Conservation (phyloP, 1,139 yeast genomes). For the Debaryomyces subglobosus region DNA sequence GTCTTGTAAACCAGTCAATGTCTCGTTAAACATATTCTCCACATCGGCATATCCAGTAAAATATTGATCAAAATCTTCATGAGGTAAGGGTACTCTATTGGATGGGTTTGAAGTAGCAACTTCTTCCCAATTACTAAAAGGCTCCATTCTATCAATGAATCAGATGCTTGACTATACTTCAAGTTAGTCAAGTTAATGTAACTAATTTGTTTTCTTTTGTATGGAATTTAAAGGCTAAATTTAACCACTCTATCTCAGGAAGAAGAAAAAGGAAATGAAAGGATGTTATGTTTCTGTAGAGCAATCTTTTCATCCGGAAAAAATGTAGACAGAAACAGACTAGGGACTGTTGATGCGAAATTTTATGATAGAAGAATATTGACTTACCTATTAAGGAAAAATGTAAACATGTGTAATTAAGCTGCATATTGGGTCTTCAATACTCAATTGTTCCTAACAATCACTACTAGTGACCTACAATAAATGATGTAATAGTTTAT, state of each 20-base stretch:
- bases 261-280: slow-evolving; percentile 1
- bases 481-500: neutral
- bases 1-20: slow-evolving; percentile 50
- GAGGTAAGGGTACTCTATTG: slow-evolving; percentile 39
- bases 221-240: neutral
- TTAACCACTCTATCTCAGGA: neutral
- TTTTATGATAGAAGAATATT: slow-evolving; percentile 6
- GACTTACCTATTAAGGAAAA: slow-evolving; percentile 23
- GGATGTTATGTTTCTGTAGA: neutral
- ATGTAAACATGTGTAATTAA: slow-evolving; percentile 21
- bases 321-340: slow-evolving; percentile 11
- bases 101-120: slow-evolving; percentile 13
- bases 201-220: neutral
- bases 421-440: slow-evolving; percentile 8
- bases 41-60: slow-evolving; percentile 39
- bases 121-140: slow-evolving; percentile 42
- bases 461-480: neutral
- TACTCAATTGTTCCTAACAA: slow-evolving; percentile 7
- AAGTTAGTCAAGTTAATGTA: neutral
- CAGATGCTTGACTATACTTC: neutral
- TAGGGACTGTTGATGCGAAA: slow-evolving; percentile 16
- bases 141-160: slow-evolving; percentile 23
- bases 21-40: slow-evolving; percentile 47
- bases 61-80: slow-evolving; percentile 45
- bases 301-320: slow-evolving; percentile 4